Conservation (phyloP, 164 flowering plant genomes). For the Liquidambar formosana region DNA sequence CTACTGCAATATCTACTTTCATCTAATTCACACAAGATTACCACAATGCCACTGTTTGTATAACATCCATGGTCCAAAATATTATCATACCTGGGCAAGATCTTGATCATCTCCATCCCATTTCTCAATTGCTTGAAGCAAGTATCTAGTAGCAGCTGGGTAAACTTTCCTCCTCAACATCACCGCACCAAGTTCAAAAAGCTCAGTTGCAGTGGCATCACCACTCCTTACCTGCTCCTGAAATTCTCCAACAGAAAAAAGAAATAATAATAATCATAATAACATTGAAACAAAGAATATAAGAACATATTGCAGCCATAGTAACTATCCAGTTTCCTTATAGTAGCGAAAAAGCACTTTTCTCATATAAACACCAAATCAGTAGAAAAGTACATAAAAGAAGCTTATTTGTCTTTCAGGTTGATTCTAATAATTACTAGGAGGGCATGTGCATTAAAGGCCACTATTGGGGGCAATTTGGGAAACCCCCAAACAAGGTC, state of each 20-base stretch:
- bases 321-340: neutral
- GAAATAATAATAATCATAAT: conserved; percentile 4
- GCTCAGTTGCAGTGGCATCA: conserved; percentile 84
- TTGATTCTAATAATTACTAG: too few relatives aligned
- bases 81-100: conserved; percentile 77
- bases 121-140: conserved; percentile 88
- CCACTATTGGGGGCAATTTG: too few relatives aligned
- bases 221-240: conserved; percentile 99
- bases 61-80: neutral
- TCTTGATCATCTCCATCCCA: conserved; percentile 99
- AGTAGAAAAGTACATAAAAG: neutral
- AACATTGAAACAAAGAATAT: neutral
- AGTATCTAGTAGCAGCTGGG: conserved; percentile 87
- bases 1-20: too few relatives aligned
- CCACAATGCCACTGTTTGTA: too few relatives aligned
- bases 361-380: neutral
- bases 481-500: too few relatives aligned
- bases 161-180: conserved; percentile 94
- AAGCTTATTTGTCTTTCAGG: too few relatives aligned
- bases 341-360: neutral
- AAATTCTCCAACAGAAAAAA: conserved; percentile 1
- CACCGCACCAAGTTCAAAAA: conserved; percentile 96
- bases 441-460: too few relatives aligned
- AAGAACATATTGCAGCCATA: neutral
- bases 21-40: too few relatives aligned